Evolutionary conservation across 179 eudicot genomes (phyloP), one percentile per base, ranked within the genome.

Genomic region (Beta corolliflora): DNA sequence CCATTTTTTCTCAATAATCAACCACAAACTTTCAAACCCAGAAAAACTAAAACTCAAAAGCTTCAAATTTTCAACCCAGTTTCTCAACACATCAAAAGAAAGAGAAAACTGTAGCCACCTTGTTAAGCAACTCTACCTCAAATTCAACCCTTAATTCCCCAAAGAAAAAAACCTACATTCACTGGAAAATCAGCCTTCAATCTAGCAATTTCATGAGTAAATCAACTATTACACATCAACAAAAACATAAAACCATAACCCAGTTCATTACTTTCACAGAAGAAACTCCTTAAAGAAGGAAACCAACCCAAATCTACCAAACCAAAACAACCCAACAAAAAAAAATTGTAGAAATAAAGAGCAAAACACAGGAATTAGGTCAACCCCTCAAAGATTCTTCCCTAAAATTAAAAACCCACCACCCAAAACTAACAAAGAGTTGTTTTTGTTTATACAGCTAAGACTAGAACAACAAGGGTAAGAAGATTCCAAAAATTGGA

Each of bases 401-500:
- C 44, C 73, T 75, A 16, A 78, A 75, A 85, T 73, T 56, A 54
- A 76, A 45, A 44, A 55, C 75, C 55, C 55, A 48, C 9, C 14
- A 23, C 61, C 56, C 48, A 46, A 23, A 45, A 48, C 50, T 13
- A 55, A 69, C 41, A 36, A 36, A 36, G 41, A 36, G 41, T 36
- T 36, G 41, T 36, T 36, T 36, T 36, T 36, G 41, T 36, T 36
- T 36, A 36, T 36, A 36, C 41, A 72, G 64, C 73, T 55, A 67
- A 65, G 65, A 54, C 55, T 18, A 13, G 71, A 80, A 81, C 63
- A 50, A 63, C 64, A 78, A 16, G 25, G 11, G 79, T 77, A 81
- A 85, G 85, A 90, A 91, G 90, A 83, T 86, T 89, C 93, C 95
- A 90, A 91, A 64, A 88, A 79, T 72, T 77, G 69, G 85, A 79